Base-by-base conservation (phyloP, 202 grass and related monocot genomes). In the Miscanthus sacchariflorus region DNA sequence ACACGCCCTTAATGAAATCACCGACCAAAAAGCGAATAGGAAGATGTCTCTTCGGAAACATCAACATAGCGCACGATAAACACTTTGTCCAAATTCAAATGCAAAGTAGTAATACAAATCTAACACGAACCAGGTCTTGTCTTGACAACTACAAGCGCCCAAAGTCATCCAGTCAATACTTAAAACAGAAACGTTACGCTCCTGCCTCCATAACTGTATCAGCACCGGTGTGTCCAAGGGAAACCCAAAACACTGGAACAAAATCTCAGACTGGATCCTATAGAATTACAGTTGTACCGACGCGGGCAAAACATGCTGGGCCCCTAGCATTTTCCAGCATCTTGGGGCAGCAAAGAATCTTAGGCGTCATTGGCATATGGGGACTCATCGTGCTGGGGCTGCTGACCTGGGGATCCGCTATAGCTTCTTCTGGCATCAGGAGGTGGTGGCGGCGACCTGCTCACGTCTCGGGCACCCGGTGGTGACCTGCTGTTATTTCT, bases 361-460 rank as follows among this genome's bases (percentile, higher is more conserved):
- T 85, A 97, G 46, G 91, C 90, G 48, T 99, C 84, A 76, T 92
- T 80, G 39, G 94, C 87, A 27, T 92, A 96, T 25, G 97, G 97
- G 76, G 97, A 97, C 56, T 85, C 94, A 40, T 93, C 91, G 2
- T 90, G 94, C 66, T 83, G 79, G 44, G 79, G 58, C 4, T 88
- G 74, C 73, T 86, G 76, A 35, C 76, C 69, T 11, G 90, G 90
- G 13, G 90, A 92, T 69, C 90, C 76, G 69, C 87, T 92, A 44
- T 86, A 84, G 74, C 90, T 91, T 68, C 90, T 91, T 48, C 82
- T 45, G 25, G 49, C 78, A 64, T 64, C 59, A 61, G 87, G 90
- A 30, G 86, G 78, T 0, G 78, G 83, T 0, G 90, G 73, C 0
- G 90, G 87, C 12, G 90, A 92, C 28, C 64, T 64, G 49, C 90